Evolutionary conservation across 768 basidiomycete species (phyloP), one percentile per base, ranked within the genome.

Genomic region (Tephrocybe sp.): DNA sequence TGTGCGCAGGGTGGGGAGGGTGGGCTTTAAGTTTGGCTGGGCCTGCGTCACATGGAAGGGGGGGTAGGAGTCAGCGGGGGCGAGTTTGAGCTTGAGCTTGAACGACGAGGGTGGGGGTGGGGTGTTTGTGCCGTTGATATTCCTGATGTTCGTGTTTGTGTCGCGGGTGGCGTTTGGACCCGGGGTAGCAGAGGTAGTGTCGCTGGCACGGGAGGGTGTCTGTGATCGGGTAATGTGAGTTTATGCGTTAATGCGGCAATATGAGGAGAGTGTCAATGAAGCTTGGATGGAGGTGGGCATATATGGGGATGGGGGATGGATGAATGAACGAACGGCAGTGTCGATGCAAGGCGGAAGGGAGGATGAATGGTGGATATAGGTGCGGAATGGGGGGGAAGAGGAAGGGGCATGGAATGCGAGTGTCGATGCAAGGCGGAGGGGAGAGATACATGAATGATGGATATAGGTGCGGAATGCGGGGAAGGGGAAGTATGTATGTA

Each of bases 61-160:
- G 7, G 50, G 42, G 41, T 45, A 42, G 17, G 46, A 15, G 43
- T 51, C 28, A 5, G 34, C 18, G 45, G 43, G 53, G 42, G 52
- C 36, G 32, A 50, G 25, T 17, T 36, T 15, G 33, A 40, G 44
- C 48, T 36, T 15, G 33, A 40, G 44, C 48, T 54, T 59, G 36
- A 42, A 59, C 17, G 55, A 39, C 20, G 42, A 54, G 15, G 54
- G 47, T 12, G 53, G 49, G 14, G 52, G 58, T 15, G 45, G 30
- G 4, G 17, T 41, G 49, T 36, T 36, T n/a, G 4, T n/a, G 34
- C 34, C 15, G 15, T 14, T 30, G 28, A 5, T 11, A 11, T 30
- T 30, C 5, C 28, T 30, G 6, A n/a, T n/a, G n/a, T n/a, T n/a
- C n/a, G n/a, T n/a, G n/a, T n/a, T n/a, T n/a, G 24, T 39, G 15